Conservation (phyloP, 306 rosid genomes). For the Carpinus fangiana region DNA sequence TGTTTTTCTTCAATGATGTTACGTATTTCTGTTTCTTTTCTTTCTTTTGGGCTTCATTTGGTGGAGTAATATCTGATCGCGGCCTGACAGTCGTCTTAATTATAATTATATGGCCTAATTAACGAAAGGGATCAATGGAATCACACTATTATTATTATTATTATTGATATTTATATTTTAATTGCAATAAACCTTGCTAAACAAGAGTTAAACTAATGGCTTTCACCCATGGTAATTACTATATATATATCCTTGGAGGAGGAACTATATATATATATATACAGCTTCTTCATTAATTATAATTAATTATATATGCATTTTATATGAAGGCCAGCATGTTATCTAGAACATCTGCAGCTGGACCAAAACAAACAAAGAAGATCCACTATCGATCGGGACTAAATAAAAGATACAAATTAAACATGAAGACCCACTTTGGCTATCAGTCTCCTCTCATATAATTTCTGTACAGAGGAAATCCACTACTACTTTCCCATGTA, state of each 20-base stretch:
- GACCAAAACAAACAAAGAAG: too few relatives aligned
- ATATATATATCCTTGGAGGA: too few relatives aligned
- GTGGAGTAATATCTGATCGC: neutral
- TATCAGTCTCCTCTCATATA: neutral
- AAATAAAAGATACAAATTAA: neutral
- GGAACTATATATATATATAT: neutral
- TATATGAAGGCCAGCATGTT: neutral
- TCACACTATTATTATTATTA: too few relatives aligned
- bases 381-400: neutral
- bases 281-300: neutral
- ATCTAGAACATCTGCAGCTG: too few relatives aligned
- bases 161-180: too few relatives aligned
- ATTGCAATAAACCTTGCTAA: too few relatives aligned
- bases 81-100: neutral
- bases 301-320: neutral
- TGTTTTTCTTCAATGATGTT: too few relatives aligned
- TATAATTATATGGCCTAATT: conserved; percentile 2
- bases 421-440: neutral
- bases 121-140: too few relatives aligned
- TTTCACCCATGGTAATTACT: neutral
- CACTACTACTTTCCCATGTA: neutral
- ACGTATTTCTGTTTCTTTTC: neutral
- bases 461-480: neutral
- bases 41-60: neutral
- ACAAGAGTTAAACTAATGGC: neutral